A percentile compares a stretch with the other conserved stretches of the same genome.
Evolutionary conservation across 2,329 filamentous ascomycete genomes (phyloP).

Genomic region (Venturia nashicola): DNA sequence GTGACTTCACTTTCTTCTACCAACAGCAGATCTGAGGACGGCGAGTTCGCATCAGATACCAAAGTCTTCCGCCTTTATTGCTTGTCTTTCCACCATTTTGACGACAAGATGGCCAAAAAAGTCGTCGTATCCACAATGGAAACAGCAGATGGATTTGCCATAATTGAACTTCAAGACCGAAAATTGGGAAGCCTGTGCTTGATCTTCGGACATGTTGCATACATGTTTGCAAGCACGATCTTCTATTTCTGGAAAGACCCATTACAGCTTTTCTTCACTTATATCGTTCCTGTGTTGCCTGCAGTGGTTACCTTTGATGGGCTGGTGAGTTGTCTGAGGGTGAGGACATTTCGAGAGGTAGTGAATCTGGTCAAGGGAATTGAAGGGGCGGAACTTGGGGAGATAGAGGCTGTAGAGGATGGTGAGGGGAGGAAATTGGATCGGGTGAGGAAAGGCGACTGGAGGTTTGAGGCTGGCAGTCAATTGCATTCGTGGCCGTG

Average conservation of each 20-base stretch:
- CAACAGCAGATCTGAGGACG: background rate
- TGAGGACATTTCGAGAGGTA: slow-evolving; percentile 54
- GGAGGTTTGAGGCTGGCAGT: slow-evolving; percentile 29
- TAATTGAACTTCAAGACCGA: slow-evolving; percentile 65
- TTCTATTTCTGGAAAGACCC: slow-evolving; percentile 41
- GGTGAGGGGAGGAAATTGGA: slow-evolving; percentile 4
- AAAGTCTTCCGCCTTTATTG: slow-evolving; percentile 58
- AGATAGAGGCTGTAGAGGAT: slow-evolving; percentile 18
- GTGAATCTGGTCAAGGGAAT: slow-evolving; percentile 39
- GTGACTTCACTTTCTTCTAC: slow-evolving; percentile 31
- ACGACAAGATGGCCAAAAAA: slow-evolving; percentile 45
- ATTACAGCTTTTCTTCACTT: slow-evolving; percentile 52
- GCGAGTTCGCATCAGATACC: slow-evolving; percentile 6
- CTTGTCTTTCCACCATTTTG: slow-evolving; percentile 67
- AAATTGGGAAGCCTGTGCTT: slow-evolving; percentile 17
- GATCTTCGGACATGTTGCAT: slow-evolving; percentile 24
- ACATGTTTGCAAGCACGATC: slow-evolving; percentile 42
- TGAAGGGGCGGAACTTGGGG: slow-evolving; percentile 28
- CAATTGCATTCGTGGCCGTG: slow-evolving; percentile 35
- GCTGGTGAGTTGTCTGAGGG: slow-evolving; percentile 52
- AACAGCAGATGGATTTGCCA: slow-evolving; percentile 55
- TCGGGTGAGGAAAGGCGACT: slow-evolving; percentile 23
- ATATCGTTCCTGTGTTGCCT: slow-evolving; percentile 52
- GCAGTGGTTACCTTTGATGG: slow-evolving; percentile 60
- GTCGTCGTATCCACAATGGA: slow-evolving; percentile 54